Percentiles rank a stretch among this genome's conserved stretches.
Evolutionary conservation across 345 rosid species (phyloP).

Genomic region (Combretum micranthum): DNA sequence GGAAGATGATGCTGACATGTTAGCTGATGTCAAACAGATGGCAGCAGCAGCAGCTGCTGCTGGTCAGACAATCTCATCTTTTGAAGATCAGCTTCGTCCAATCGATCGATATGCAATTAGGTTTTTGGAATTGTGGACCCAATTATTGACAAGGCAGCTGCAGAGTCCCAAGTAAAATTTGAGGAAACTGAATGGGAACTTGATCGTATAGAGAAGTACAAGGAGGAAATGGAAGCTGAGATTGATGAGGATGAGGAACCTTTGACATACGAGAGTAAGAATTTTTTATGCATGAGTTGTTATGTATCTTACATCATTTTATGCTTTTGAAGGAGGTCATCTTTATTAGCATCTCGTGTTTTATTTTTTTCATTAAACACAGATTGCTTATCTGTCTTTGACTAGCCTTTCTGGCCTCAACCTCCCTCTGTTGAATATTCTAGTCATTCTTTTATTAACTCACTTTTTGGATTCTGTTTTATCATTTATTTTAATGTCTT

Average conservation of each 20-base stretch:
- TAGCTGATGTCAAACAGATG: constrained; percentile 91
- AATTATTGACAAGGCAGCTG: constrained; percentile 64
- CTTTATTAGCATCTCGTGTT: neutral
- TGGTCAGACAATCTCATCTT: constrained; percentile 81
- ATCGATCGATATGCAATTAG: constrained; percentile 91
- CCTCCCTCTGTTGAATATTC: neutral
- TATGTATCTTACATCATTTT: neutral
- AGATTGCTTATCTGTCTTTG: neutral
- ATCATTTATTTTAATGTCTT: too few species aligned
- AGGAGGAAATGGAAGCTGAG: constrained; percentile 99
- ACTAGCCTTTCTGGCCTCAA: too few species aligned
- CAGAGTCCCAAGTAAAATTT: constrained; percentile 62
- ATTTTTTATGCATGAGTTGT: neutral
- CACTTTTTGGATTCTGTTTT: neutral
- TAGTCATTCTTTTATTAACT: neutral
- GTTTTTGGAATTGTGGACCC: constrained; percentile 92
- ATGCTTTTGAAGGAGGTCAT: neutral
- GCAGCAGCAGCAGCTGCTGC: constrained; percentile 91
- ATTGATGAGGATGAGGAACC: constrained; percentile 99
- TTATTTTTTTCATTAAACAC: neutral
- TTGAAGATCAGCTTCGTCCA: constrained; percentile 87
- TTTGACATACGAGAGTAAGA: constrained; percentile 90
- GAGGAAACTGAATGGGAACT: constrained; percentile 98
- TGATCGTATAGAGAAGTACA: constrained; percentile 85
- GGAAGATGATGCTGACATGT: constrained; percentile 85